Base-by-base conservation (phyloP, 176 grass and related monocot genomes). In the Tillandsia leiboldiana region DNA sequence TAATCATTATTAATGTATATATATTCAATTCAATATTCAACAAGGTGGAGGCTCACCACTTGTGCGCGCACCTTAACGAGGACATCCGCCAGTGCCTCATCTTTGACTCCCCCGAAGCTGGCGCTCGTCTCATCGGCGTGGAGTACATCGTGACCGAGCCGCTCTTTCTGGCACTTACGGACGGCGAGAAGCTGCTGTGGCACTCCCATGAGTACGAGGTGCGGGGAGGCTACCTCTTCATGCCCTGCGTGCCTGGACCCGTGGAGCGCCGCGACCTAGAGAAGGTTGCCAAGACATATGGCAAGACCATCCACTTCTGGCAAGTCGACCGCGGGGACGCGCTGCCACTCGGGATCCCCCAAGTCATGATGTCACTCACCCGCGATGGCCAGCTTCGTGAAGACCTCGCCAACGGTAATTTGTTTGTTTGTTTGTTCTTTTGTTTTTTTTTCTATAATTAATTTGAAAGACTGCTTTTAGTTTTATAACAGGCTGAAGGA, bases 151-250 rank as follows among this genome's bases (percentile, higher is more conserved):
- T 91, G 22, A 9, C 70, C 0, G 85, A 91, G 85, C 1, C 13
- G 67, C 66, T 91, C 2, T 91, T 96, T 80, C 86, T 96, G 51
- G 71, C 83, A 17, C 77, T 96, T 3, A 86, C 92, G 13, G 92
- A 91, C 72, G 88, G 53, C 0, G 88, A 96, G 86, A 96, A 91
- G 83, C 88, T 75, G 26, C 81, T 96, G 78, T 91, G 88, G 88
- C 92, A 96, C 85, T 72, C 83, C 9, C 88, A 96, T 70, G 88
- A 96, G 83, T 96, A 82, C 73, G 92, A 96, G 92, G 92, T 96
- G 6, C 81, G 77, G 66, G 63, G 88, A 63, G 86, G 92, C 7
- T 70, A 79, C 23, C 73, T 96, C 11, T 89, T 91, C 79, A 68
- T 96, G 81, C 92, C 88, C 0, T 78, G 83, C 23, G 75, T 91